Evolutionary conservation across 108 stramenopile species (phyloP).

Genomic region (Aurantiochytrium sp.): DNA sequence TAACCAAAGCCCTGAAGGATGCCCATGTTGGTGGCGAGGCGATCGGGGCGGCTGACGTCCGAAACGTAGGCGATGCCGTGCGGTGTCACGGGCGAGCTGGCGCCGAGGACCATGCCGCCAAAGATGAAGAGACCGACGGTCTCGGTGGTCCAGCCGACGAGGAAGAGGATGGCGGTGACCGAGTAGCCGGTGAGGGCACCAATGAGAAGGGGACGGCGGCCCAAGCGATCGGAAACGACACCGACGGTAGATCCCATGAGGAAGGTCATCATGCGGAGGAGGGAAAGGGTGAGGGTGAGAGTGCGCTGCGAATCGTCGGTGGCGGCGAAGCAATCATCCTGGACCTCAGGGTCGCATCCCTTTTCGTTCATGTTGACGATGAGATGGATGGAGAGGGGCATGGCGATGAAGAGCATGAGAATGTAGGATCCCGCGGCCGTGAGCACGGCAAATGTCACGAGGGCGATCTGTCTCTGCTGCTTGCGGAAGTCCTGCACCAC

Average conservation of each 20-base stretch:
- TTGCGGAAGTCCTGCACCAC: not conserved
- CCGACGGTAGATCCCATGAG: not conserved
- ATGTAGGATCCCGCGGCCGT: not conserved
- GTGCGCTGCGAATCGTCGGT: not conserved
- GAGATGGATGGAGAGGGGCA: not conserved
- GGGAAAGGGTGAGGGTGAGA: not conserved
- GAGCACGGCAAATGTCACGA: not conserved
- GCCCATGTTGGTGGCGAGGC: not conserved
- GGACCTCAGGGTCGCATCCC: not conserved
- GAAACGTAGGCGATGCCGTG: not conserved
- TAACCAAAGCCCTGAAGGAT: not conserved
- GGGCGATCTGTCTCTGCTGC: not conserved
- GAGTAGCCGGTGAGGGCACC: not conserved
- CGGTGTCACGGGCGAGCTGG: not conserved
- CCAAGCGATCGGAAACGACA: not conserved
- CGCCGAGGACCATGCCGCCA: not conserved
- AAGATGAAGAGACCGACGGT: not conserved
- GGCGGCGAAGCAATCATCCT: constrained; percentile 9
- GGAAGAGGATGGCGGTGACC: not conserved
- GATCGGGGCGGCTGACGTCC: not conserved
- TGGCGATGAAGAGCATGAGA: constrained; percentile 7
- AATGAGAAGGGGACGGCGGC: not conserved
- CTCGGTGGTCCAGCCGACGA: not conserved
- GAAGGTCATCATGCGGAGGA: not conserved
- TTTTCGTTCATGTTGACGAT: not conserved